A percentile compares a stretch with the other conserved stretches of the same genome.
Evolutionary conservation across 2,329 filamentous ascomycete genomes (phyloP).

Genomic region (Phialemoniopsis sp.): DNA sequence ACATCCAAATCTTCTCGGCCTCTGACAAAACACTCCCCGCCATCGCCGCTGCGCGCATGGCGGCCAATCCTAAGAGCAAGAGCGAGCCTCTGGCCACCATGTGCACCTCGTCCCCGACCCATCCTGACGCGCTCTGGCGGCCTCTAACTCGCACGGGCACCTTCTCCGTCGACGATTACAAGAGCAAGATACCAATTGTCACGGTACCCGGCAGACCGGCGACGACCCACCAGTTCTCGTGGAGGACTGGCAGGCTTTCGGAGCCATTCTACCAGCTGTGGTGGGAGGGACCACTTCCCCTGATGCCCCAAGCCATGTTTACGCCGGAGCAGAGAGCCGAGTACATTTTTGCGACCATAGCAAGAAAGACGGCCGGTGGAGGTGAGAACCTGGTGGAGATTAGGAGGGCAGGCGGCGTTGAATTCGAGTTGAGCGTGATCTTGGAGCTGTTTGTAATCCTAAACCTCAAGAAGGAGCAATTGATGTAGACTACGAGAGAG

Average conservation of each 20-base stretch:
- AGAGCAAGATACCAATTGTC: constrained; percentile 1
- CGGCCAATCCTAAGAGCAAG: constrained; percentile 3
- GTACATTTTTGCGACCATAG: constrained; percentile 2
- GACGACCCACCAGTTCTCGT: constrained; percentile 1
- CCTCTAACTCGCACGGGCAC: constrained; percentile 1
- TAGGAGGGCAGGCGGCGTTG: constrained; percentile 1
- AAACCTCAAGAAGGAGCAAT: constrained; percentile 1
- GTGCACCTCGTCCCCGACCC: constrained; percentile 2
- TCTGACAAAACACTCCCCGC: background rate
- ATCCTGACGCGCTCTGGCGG: constrained; percentile 1
- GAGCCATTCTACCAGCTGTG: constrained; percentile 3
- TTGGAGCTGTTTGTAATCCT: constrained; percentile 1
- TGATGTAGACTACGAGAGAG: background rate
- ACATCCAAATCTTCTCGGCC: constrained; percentile 1
- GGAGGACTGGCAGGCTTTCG: constrained; percentile 1
- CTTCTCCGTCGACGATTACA: constrained; percentile 1
- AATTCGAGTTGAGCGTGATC: constrained; percentile 2
- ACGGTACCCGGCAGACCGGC: constrained; percentile 2
- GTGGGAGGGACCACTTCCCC: constrained; percentile 2
- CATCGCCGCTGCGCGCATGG: constrained; percentile 1
- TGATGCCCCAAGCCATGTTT: constrained; percentile 1
- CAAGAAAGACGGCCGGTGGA: constrained; percentile 1
- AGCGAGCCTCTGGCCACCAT: constrained; percentile 2
- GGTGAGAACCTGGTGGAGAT: constrained; percentile 2
- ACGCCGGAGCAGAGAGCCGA: constrained; percentile 1